Evolutionary conservation across 805 yeast genomes (phyloP).

Genomic region (Blastobotrys terrestris): DNA sequence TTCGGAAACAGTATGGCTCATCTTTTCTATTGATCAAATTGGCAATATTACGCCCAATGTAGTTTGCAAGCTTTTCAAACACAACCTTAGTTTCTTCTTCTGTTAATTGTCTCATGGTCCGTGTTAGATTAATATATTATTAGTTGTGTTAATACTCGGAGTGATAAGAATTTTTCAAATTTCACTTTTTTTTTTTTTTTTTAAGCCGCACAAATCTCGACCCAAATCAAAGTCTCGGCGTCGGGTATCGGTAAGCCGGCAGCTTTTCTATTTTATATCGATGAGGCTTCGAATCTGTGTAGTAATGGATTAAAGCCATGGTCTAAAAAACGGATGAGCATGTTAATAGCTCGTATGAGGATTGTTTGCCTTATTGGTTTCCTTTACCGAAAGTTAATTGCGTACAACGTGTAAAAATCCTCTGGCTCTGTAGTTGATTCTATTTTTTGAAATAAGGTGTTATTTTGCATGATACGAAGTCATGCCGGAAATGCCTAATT

Average conservation of each 20-base stretch:
- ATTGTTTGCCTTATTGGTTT: no score
- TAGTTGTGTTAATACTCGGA: background rate
- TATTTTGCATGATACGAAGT: no score
- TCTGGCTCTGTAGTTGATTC: no score
- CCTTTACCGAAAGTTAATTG: no score
- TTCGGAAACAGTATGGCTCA: slow-evolving; percentile 88
- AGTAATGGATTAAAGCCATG: no score
- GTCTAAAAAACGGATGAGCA: no score
- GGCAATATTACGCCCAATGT: slow-evolving; percentile 93
- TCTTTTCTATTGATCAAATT: slow-evolving; percentile 73
- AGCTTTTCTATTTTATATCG: no score
- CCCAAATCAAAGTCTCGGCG: background rate
- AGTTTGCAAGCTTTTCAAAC: slow-evolving; percentile 92
- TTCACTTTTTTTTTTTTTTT: background rate
- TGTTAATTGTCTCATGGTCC: slow-evolving; percentile 81
- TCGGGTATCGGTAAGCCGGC: background rate
- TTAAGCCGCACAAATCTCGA: background rate
- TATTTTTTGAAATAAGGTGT: no score
- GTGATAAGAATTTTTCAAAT: background rate
- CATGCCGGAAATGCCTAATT: no score
- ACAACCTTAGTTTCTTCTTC: slow-evolving; percentile 96
- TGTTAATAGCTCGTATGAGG: no score
- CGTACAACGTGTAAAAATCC: no score
- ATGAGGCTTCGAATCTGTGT: no score
- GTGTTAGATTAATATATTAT: background rate